Base-by-base conservation (phyloP, 306 rosid genomes). In the Macrotyloma uniflorum region DNA sequence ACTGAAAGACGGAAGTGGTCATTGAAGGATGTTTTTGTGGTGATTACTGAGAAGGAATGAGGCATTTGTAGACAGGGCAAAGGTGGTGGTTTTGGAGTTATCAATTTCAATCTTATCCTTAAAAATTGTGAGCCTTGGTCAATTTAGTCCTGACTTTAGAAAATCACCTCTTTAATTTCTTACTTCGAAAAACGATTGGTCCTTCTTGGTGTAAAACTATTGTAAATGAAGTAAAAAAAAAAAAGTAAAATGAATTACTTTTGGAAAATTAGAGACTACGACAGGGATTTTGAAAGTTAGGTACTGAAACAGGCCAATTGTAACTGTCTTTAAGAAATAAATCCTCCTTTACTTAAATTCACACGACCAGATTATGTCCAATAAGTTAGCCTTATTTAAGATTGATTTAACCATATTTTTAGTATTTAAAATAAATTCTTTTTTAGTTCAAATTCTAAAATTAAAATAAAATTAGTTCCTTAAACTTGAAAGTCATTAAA, bases 41-140 rank as follows among this genome's bases (percentile, higher is more conserved):
- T 89, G 38, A 90, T 93, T 80, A 91, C 91, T 4, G 98, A 89
- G 77, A 91, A 93, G 85, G 92, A 91, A 69, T 91, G 82, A 91
- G 9, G 22, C 76, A 62, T 45, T 70, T 45, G 7, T 38, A 72
- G 66, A 15, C 66, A 49, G 62, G 65, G 40, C 38, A 63, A 75
- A 62, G 49, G 51, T 42, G 70, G 20, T 75, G 80, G 51, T 33
- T 54, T 20, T 30, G 23, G 62, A 46, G 14, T 30, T 46, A 7
- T 62, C 3, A 45, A 75, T 11, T 62, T 23, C 14, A 6, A 55
- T 23, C 35, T 33, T 13, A 40, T 28, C 45, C 22, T 50, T 26
- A 50, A 55, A 35, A 58, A 42, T 71, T 35, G 16, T 36, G 35
- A 15, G 47, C 47, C 14, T 4, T n/a, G 32, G 32, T 28, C 11